Base-by-base conservation (phyloP, 768 basidiomycete species). In the Phlebiopsis gigantea region DNA sequence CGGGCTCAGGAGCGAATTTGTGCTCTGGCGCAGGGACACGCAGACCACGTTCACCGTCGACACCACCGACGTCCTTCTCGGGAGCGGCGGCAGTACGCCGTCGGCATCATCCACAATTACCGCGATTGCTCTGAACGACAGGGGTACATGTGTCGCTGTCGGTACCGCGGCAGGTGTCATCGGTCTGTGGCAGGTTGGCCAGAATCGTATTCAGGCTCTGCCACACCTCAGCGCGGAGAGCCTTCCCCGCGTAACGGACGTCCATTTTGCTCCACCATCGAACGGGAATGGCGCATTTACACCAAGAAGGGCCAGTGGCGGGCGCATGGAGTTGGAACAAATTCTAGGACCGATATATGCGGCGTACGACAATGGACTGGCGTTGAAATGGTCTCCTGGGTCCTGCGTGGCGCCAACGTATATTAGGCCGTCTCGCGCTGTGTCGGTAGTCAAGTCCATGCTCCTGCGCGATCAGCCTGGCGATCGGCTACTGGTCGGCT, bases 1-100 rank as follows among this genome's bases (percentile, higher is more conserved):
- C 29, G 89, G 90, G 5, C 66, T 92, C 52, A 84, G 88, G 63
- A 91, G 90, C 65, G 87, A 92, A 66, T 73, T 94, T 41, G 77
- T 77, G 52, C 73, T 92, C 8, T 92, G 89, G 90, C 75, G 78
- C 34, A 72, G 73, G 53, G 77, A 77, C 8, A 69, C 68, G 21
- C 68, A 74, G 41, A 64, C 71, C 8, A 72, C 79, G 56, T 59
- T 77, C 12, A 61, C 71, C 7, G 75, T 90, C 58, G 81, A 85
- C 62, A 77, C 79, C 5, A 71, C 74, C 12, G 77, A 80, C 31
- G 66, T 81, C 19, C 70, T 87, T n/a, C 68, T 82, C 45, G 73
- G 78, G 8, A 45, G 70, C 68, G 62, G 73, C 43, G 57, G 79
- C 19, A 79, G 75, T 65, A 75, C 78, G 4, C 81, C 79, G 1